These are phyloP conservation scores for Infundibulicybe gibba DNA, from an alignment of 768 basidiomycete genomes.

Conservation along the genomic window DNA sequence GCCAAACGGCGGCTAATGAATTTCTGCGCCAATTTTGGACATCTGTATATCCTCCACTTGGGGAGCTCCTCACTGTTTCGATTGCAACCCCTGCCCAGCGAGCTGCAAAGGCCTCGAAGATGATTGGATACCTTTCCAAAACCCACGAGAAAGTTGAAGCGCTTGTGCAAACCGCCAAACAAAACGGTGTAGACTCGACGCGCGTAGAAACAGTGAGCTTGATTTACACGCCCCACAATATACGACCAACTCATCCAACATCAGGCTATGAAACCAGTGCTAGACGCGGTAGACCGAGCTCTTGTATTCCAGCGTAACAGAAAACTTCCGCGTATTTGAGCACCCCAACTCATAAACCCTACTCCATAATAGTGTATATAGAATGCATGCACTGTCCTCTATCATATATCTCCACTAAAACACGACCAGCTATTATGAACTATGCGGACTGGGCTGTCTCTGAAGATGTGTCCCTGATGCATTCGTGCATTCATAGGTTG, in stretches of 20 bases:
- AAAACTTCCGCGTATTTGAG: slow-evolving; percentile 22
- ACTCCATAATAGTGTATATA: slow-evolving; percentile 12
- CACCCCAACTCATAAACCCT: slow-evolving; percentile 8
- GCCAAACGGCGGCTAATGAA: slow-evolving; percentile 92
- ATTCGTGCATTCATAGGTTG: slow-evolving; percentile 68
- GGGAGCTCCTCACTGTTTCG: slow-evolving; percentile 49
- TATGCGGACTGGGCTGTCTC: slow-evolving; percentile 47
- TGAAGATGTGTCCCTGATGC: slow-evolving; percentile 46
- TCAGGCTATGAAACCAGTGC: slow-evolving; percentile 75
- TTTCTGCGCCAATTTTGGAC: slow-evolving; percentile 97
- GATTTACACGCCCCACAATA: neutral
- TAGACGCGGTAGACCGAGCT: slow-evolving; percentile 73
- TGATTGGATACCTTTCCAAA: slow-evolving; percentile 78
- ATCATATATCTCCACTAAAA: slow-evolving; percentile 22
- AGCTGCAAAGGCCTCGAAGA: slow-evolving; percentile 77
- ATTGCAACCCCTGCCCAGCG: slow-evolving; percentile 63
- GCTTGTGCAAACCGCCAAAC: slow-evolving; percentile 60
- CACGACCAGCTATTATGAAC: slow-evolving; percentile 18
- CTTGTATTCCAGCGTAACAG: slow-evolving; percentile 53
- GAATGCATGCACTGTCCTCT: slow-evolving; percentile 13
- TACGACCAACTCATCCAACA: slow-evolving; percentile 1
- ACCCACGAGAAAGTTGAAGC: slow-evolving; percentile 82
- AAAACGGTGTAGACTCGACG: slow-evolving; percentile 56
- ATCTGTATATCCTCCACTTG: slow-evolving; percentile 72
- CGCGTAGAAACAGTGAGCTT: slow-evolving; percentile 62